phyloP scores from a whole-genome alignment of 805 yeast genomes.

The Wickerhamiella dianesei region DNA sequence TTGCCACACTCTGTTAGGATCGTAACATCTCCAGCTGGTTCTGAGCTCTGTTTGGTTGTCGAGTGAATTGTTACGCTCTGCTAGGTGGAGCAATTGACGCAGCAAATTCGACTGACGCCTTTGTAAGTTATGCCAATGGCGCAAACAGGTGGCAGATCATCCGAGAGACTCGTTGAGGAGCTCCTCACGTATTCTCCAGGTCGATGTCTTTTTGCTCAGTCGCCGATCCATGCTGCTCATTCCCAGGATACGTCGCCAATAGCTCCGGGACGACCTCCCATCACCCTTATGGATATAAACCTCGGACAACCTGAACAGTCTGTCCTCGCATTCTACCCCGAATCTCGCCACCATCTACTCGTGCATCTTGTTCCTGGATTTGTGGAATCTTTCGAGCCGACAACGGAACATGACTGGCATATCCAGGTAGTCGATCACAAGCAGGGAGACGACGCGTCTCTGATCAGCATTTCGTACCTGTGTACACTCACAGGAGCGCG shows the following conservation, averaged over 20 bases:
- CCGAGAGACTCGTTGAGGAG: slow-evolving; percentile 20
- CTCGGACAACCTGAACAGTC: background rate
- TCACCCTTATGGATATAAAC: background rate
- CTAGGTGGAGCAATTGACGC: too few species aligned
- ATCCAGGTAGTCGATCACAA: background rate
- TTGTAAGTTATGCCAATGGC: too few species aligned
- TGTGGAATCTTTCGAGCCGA: background rate
- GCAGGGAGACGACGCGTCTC: background rate
- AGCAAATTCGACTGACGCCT: too few species aligned
- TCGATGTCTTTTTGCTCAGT: background rate
- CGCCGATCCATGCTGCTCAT: slow-evolving; percentile 3
- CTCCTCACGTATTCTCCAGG: slow-evolving; percentile 16
- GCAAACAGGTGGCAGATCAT: slow-evolving; percentile 15
- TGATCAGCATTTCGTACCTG: background rate
- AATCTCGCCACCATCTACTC: background rate
- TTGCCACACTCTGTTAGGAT: too few species aligned
- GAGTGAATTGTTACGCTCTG: too few species aligned
- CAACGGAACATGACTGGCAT: background rate
- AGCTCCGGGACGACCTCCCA: background rate
- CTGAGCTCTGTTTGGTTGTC: too few species aligned
- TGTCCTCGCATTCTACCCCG: background rate
- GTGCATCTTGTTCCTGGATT: background rate
- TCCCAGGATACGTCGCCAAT: background rate
- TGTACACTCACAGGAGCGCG: background rate
- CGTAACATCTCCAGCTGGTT: background rate